Percentiles rank a stretch among this genome's conserved stretches.
Conservation (phyloP, 116 monocot species). For the Papilionanthe hybrid region DNA sequence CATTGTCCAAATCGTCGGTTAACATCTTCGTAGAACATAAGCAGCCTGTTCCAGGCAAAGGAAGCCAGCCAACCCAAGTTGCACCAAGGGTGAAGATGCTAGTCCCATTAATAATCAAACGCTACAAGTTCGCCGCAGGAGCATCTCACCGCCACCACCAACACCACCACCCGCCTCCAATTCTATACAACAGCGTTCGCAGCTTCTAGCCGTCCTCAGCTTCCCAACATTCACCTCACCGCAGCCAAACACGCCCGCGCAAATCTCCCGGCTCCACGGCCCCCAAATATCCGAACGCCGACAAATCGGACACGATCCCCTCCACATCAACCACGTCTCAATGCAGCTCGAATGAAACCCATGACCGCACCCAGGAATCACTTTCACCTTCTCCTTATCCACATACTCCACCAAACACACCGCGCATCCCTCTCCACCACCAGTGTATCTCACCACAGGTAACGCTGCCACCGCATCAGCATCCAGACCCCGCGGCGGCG, state of each 20-base stretch:
- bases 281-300: conserved; percentile 24
- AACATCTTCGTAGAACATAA: too few species aligned
- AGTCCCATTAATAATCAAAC: neutral
- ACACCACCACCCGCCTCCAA: neutral
- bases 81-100: too few species aligned
- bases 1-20: too few species aligned
- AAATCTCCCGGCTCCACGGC: neutral
- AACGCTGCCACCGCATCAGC: conserved; percentile 4
- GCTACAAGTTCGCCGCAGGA: neutral
- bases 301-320: conserved; percentile 46
- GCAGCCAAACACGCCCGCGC: neutral
- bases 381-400: conserved; percentile 35
- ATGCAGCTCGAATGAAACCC: conserved; percentile 47
- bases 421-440: conserved; percentile 17
- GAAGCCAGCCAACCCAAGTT: too few species aligned
- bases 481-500: conserved; percentile 1
- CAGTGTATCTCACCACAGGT: conserved; percentile 7
- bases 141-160: too few species aligned
- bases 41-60: too few species aligned
- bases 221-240: neutral
- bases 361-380: conserved; percentile 46
- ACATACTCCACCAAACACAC: conserved; percentile 43
- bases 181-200: too few species aligned
- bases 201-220: neutral
- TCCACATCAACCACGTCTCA: conserved; percentile 36